Percentiles rank a stretch among this genome's conserved stretches.
These are phyloP conservation scores for Bauhinia variegata DNA, from an alignment of 306 rosid species.

Conservation along the genomic window DNA sequence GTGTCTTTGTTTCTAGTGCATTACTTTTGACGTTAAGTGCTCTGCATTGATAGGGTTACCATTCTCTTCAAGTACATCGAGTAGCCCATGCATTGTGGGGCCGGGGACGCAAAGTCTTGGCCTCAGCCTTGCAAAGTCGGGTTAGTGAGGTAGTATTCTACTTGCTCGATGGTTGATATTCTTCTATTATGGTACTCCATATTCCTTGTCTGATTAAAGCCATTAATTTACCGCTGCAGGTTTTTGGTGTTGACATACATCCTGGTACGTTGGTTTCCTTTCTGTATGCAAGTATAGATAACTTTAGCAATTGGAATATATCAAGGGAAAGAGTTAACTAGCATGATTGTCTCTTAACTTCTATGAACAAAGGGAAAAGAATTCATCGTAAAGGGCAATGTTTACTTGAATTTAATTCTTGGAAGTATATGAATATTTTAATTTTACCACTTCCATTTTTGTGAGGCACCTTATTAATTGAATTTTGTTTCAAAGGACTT, in stretches of 20 bases:
- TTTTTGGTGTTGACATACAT: conserved; percentile 90
- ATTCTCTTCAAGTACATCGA: conserved; percentile 81
- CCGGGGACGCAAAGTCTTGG: conserved; percentile 81
- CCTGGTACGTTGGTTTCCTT: conserved; percentile 65
- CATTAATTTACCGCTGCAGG: conserved; percentile 56
- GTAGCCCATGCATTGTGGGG: conserved; percentile 82
- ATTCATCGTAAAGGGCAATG: not conserved
- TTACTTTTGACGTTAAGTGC: conserved; percentile 28
- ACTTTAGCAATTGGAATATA: not conserved
- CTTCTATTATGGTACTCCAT: conserved; percentile 3
- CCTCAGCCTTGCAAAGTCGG: conserved; percentile 87
- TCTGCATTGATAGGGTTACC: conserved; percentile 71
- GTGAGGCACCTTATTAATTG: conserved; percentile 10
- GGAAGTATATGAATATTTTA: conserved; percentile 14
- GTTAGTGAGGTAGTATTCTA: conserved; percentile 72
- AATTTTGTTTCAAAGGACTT: conserved; percentile 34
- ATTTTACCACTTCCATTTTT: not conserved
- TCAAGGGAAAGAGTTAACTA: conserved; percentile 1
- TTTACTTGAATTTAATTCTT: conserved; percentile 18
- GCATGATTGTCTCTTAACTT: conserved; percentile 15
- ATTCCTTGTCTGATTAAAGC: conserved; percentile 22
- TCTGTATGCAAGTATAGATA: conserved; percentile 11
- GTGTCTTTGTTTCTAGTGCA: conserved; percentile 11
- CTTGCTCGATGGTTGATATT: conserved; percentile 26
- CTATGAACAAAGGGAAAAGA: conserved; percentile 25